Evolutionary conservation across 1,139 yeast species (phyloP), one percentile per base, ranked within the genome.

Genomic region (Magnusiomyces paraingens): DNA sequence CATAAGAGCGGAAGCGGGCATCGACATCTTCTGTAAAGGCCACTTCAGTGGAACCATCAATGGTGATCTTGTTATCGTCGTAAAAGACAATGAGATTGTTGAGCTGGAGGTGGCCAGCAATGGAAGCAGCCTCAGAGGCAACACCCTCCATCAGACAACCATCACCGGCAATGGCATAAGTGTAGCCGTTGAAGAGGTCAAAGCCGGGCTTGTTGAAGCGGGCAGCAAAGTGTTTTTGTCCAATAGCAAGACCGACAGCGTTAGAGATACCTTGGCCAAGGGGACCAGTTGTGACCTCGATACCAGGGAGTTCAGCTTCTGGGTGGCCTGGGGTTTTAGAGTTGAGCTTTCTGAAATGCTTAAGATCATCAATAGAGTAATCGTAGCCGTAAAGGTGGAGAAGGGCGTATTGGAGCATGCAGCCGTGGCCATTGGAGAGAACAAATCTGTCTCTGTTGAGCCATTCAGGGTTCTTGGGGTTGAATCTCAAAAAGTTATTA

Each of bases 131-230:
- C 78, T 93, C 99, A 58, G 94, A 81, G 57, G 97, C 82, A 61
- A 93, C 90, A 81, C 99, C 99, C 79, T 93, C 99, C 93, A 86
- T 87, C 80, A 93, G 80, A 78, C 99, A 94, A 65, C 99, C 99
- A 68, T 93, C 99, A 76, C 99, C 99, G 61, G 89, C 76, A 78
- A 94, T 84, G 62, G 77, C 73, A 74, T 84, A 93, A 62, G 90
- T 83, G 80, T 78, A 81, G 71, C 82, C 81, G 76, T 89, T 88
- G 60, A 88, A 66, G 49, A 74, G 54, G 54, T 80, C 74, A 74
- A 73, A 81, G 65, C 80, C 86, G 63, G 95, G 95, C 79, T 86
- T 88, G 85, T 93, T 91, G 82, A 84, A 93, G 63, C 86, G 84
- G 60, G 97, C 96, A 63, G 94, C 96, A 60, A 89, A 76, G 73